Evolutionary conservation across 805 yeast genomes (phyloP).

Genomic region (Tetrapisispora nanseiensis): DNA sequence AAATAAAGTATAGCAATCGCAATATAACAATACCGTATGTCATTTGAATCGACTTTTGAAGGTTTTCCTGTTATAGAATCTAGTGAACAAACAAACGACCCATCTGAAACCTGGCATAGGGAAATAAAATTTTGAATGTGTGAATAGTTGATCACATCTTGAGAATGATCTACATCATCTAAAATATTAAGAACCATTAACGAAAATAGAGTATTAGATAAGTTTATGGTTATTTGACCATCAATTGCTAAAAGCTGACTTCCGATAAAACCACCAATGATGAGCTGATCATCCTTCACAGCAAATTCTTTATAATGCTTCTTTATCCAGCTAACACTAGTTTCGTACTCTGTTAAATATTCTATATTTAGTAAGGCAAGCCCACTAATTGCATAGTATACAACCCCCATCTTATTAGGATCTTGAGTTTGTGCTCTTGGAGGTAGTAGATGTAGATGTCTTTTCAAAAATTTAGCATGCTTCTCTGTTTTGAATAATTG

Average conservation of each 20-base stretch:
- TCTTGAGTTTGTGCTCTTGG: constrained; percentile 50
- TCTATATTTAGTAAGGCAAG: constrained; percentile 22
- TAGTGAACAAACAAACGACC: constrained; percentile 45
- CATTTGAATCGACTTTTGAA: constrained; percentile 45
- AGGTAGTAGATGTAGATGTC: constrained; percentile 49
- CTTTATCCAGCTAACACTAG: constrained; percentile 25
- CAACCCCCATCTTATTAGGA: constrained; percentile 57
- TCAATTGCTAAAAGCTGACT: constrained; percentile 11
- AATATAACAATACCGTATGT: constrained; percentile 63
- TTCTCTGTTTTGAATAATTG: constrained; percentile 7
- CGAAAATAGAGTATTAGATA: constrained; percentile 73
- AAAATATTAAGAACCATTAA: constrained; percentile 42
- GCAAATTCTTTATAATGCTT: constrained; percentile 19
- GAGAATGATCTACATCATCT: constrained; percentile 36
- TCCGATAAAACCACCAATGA: constrained; percentile 23
- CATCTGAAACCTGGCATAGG: constrained; percentile 50
- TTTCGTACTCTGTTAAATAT: constrained; percentile 22
- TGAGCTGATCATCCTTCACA: constrained; percentile 23
- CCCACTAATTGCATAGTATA: constrained; percentile 61
- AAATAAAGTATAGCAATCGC: constrained; percentile 56
- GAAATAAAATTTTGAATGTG: constrained; percentile 45
- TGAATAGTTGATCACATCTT: constrained; percentile 30
- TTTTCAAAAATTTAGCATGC: constrained; percentile 36
- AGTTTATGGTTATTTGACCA: constrained; percentile 36
- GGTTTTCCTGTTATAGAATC: constrained; percentile 28